Evolutionary conservation across 208 protist species (phyloP).

Genomic region (Trypanosomatidae sp.): DNA sequence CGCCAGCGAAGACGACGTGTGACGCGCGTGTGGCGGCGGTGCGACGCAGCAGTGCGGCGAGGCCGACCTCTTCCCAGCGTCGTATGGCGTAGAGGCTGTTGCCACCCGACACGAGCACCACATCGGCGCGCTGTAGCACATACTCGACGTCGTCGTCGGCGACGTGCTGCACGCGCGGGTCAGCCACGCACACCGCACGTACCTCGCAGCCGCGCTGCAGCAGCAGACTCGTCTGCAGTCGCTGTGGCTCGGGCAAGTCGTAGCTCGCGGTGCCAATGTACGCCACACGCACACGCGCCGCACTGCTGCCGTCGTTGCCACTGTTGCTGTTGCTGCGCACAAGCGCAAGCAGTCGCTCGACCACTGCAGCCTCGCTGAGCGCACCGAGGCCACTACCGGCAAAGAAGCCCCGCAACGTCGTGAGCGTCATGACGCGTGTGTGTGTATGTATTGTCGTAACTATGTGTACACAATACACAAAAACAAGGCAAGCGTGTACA

Average conservation of each 20-base stretch:
- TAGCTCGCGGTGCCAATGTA: slow-evolving; percentile 86
- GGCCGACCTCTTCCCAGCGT: slow-evolving; percentile 74
- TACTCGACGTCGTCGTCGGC: slow-evolving; percentile 16
- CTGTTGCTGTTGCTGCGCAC: slow-evolving; percentile 13
- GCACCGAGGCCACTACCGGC: slow-evolving; percentile 37
- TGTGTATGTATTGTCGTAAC: background rate
- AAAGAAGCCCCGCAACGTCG: slow-evolving; percentile 47
- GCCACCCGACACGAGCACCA: slow-evolving; percentile 75
- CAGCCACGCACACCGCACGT: slow-evolving; percentile 28
- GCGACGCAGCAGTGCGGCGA: slow-evolving; percentile 33
- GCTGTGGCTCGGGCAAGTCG: slow-evolving; percentile 34
- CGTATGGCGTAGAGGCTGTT: slow-evolving; percentile 87
- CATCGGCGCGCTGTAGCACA: slow-evolving; percentile 26
- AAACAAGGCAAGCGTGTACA: too few relatives aligned
- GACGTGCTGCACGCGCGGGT: slow-evolving; percentile 13
- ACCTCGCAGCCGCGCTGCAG: slow-evolving; percentile 36
- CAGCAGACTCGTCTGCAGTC: slow-evolving; percentile 29
- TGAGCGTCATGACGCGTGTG: too few relatives aligned
- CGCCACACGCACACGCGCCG: slow-evolving; percentile 23
- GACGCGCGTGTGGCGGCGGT: slow-evolving; percentile 4
- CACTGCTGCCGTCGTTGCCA: background rate
- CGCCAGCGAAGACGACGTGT: slow-evolving; percentile 55
- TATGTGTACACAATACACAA: background rate
- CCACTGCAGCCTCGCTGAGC: slow-evolving; percentile 23
- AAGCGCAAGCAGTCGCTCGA: slow-evolving; percentile 50